Percentiles rank a stretch among this genome's conserved stretches.
These are phyloP conservation scores for Mucor velutinosus DNA, from an alignment of 371 early-diverging fungal genomes.

Conservation along the genomic window DNA sequence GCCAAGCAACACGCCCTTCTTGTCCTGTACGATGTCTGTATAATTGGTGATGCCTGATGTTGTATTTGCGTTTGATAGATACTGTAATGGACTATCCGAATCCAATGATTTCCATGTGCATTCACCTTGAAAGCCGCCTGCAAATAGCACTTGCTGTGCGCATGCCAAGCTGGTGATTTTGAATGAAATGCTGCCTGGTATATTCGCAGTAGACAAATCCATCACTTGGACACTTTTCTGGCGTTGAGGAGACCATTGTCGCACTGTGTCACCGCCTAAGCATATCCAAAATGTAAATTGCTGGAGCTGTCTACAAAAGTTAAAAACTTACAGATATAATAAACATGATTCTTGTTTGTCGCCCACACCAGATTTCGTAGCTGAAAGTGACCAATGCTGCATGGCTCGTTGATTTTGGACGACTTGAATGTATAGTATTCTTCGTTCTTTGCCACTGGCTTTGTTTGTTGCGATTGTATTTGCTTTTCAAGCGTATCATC, in stretches of 20 bases:
- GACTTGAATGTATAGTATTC: slow-evolving; percentile 45
- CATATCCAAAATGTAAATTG: neutral
- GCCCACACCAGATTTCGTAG: slow-evolving; percentile 77
- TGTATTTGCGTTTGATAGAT: neutral
- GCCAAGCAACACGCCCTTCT: slow-evolving; percentile 30
- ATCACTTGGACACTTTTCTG: slow-evolving; percentile 50
- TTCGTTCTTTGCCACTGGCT: slow-evolving; percentile 23
- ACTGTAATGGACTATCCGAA: neutral
- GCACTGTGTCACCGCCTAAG: slow-evolving; percentile 55
- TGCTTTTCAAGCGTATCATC: slow-evolving; percentile 10
- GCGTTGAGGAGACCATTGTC: slow-evolving; percentile 68
- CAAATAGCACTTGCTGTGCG: slow-evolving; percentile 46
- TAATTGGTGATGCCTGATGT: slow-evolving; percentile 68
- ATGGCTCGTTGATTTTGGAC: slow-evolving; percentile 39
- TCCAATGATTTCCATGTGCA: neutral
- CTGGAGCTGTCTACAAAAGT: neutral
- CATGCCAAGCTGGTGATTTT: slow-evolving; percentile 70
- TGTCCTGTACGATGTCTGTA: slow-evolving; percentile 45
- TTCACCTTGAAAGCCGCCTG: slow-evolving; percentile 46
- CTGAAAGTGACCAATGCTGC: slow-evolving; percentile 69
- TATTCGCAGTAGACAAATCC: slow-evolving; percentile 40
- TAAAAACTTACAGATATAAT: slow-evolving; percentile 55
- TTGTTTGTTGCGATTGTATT: slow-evolving; percentile 8
- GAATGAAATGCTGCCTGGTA: slow-evolving; percentile 37
- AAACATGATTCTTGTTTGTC: slow-evolving; percentile 73